Conservation (phyloP, 139 green algal species). For the Haematococcus lacustris region DNA sequence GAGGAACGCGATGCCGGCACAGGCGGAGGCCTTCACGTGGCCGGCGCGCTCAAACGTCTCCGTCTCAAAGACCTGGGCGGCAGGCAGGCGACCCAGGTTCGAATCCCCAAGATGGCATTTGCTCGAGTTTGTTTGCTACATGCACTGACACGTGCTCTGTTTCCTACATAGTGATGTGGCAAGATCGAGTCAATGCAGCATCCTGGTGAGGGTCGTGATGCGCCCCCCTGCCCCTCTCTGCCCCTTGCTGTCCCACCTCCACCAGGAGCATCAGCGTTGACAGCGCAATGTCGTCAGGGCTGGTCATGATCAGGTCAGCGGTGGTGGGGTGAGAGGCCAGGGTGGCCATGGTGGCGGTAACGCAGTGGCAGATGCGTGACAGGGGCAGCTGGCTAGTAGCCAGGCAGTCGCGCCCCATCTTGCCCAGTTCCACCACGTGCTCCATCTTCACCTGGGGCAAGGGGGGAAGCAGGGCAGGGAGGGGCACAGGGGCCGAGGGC, state of each 20-base stretch:
- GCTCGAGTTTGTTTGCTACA: neutral
- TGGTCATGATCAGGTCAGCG: conserved; percentile 50
- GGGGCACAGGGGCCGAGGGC: no score
- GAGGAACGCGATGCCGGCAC: conserved; percentile 61
- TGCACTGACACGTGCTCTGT: neutral
- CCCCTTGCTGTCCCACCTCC: conserved; percentile 13
- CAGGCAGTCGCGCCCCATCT: conserved; percentile 40
- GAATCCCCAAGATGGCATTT: neutral
- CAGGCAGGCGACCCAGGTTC: neutral
- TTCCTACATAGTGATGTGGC: no score
- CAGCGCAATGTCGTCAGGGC: conserved; percentile 27
- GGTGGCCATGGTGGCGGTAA: conserved; percentile 38
- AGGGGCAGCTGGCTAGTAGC: conserved; percentile 27
- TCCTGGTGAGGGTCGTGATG: no score
- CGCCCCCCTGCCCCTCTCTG: neutral
- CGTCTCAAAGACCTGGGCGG: conserved; percentile 16
- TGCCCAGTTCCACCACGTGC: conserved; percentile 45
- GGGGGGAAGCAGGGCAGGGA: no score
- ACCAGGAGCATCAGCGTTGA: conserved; percentile 40
- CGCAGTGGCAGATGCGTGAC: conserved; percentile 41
- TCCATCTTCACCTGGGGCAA: conserved; percentile 38
- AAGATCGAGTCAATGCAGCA: neutral
- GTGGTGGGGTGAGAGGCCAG: conserved; percentile 34
- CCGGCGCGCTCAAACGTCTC: conserved; percentile 31
- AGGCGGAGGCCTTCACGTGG: conserved; percentile 51